phyloP scores from a whole-genome alignment of 306 rosid genomes.

The Corylus heterophylla region DNA sequence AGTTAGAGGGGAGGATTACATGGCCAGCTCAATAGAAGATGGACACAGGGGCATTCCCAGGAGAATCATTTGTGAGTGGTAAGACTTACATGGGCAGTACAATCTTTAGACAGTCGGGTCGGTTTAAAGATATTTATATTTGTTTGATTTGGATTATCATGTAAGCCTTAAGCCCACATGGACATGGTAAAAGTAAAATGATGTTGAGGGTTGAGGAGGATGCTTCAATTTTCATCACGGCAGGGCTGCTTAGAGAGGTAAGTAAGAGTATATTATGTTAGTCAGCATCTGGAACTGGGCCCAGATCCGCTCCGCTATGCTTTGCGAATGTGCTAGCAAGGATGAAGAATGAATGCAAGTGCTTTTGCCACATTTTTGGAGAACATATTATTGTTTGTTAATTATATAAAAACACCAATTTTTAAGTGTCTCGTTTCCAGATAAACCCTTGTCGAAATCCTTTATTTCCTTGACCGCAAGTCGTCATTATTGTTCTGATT shows the following conservation, averaged over 20 bases:
- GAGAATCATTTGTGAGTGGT: slow-evolving; percentile 61
- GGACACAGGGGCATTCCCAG: slow-evolving; percentile 53
- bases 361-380: not conserved
- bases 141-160: slow-evolving; percentile 9
- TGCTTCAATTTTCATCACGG: not conserved
- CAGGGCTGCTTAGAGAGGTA: not conserved
- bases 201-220: not conserved
- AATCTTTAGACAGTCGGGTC: not conserved
- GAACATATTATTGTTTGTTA: not conserved
- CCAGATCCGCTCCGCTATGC: not conserved
- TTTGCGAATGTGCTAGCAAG: not conserved
- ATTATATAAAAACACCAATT: not conserved
- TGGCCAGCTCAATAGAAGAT: slow-evolving; percentile 49
- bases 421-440: not conserved
- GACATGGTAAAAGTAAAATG: not conserved
- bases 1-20: slow-evolving; percentile 55
- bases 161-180: not conserved
- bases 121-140: not conserved
- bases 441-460: no score
- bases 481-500: no score
- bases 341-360: no score
- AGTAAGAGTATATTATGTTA: not conserved
- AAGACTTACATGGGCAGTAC: not conserved
- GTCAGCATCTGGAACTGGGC: not conserved
- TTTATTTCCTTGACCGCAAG: no score